Percentiles rank a stretch among this genome's conserved stretches.
phyloP scores from a whole-genome alignment of 164 flowering plant genomes.

The Chloranthus sessilifolius region DNA sequence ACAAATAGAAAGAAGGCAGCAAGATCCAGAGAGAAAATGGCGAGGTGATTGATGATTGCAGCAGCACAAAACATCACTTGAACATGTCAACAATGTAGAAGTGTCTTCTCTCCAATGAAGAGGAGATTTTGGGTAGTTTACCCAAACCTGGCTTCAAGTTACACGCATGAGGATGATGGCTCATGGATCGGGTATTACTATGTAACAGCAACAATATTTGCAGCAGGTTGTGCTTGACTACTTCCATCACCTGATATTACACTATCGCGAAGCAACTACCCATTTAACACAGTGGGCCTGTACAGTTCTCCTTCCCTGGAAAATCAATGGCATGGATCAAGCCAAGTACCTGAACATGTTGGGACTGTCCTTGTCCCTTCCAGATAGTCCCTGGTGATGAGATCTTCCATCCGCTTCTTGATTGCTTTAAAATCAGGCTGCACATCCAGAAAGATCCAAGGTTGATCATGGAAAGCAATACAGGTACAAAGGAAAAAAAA shows the following conservation, averaged over 20 bases:
- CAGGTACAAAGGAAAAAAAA: not conserved
- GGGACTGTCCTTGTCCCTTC: constrained; percentile 82
- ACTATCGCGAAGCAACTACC: constrained; percentile 13
- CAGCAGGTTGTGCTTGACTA: too few relatives aligned
- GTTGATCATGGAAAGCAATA: not conserved
- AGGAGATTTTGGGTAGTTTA: constrained; percentile 2
- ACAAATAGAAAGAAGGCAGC: constrained; percentile 3
- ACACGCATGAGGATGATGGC: constrained; percentile 7
- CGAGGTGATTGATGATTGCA: too few relatives aligned
- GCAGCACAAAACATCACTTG: constrained; percentile 9
- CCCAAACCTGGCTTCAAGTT: constrained; percentile 2
- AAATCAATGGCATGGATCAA: constrained; percentile 25
- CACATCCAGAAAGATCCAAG: constrained; percentile 17
- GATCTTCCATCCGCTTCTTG: constrained; percentile 77
- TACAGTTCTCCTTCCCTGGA: constrained; percentile 1
- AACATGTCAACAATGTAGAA: constrained; percentile 7
- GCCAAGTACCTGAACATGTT: constrained; percentile 80
- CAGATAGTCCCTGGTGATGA: constrained; percentile 80
- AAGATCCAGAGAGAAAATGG: not conserved
- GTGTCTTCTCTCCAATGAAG: constrained; percentile 10
- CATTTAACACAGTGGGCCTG: not conserved
- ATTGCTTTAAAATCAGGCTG: constrained; percentile 87
- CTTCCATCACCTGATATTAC: not conserved
- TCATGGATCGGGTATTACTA: not conserved
- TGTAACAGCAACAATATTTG: not conserved